A percentile compares a stretch with the other conserved stretches of the same genome.
These are phyloP conservation scores for Albugo candida DNA, from an alignment of 352 stramenopile genomes.

Conservation along the genomic window DNA sequence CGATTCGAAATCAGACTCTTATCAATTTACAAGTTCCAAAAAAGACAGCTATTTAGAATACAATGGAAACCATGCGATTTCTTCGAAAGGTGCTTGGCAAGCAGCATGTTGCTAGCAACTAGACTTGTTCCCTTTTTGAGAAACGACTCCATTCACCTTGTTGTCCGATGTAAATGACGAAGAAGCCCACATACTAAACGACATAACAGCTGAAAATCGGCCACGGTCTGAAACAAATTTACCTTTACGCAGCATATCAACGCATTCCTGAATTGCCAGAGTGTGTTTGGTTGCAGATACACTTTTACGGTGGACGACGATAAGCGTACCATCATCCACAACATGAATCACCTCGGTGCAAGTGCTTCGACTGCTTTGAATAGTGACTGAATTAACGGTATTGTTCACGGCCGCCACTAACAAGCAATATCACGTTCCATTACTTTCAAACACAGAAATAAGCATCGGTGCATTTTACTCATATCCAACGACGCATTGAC, in stretches of 20 bases:
- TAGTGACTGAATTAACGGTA: conserved; percentile 66
- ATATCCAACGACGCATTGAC: conserved; percentile 73
- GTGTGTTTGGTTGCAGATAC: conserved; percentile 39
- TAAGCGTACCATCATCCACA: conserved; percentile 51
- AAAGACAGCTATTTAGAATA: too few species aligned
- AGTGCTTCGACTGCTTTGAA: conserved; percentile 68
- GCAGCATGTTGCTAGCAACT: too few species aligned
- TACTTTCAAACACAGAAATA: not conserved
- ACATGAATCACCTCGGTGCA: conserved; percentile 78
- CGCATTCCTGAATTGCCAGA: conserved; percentile 59
- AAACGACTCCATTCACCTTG: conserved; percentile 11
- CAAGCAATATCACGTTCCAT: not conserved
- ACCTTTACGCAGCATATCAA: conserved; percentile 60
- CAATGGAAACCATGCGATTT: too few species aligned
- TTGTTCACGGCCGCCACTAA: conserved; percentile 70
- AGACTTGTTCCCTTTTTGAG: too few species aligned
- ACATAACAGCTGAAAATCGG: not conserved
- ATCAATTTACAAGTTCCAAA: too few species aligned
- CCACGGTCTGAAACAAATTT: conserved; percentile 1
- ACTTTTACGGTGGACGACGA: conserved; percentile 77
- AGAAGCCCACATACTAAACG: conserved; percentile 35
- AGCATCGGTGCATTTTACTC: conserved; percentile 13
- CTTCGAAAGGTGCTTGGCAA: too few species aligned
- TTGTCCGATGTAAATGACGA: conserved; percentile 44
- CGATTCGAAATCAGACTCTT: too few species aligned